phyloP scores from a whole-genome alignment of 768 basidiomycete genomes.

The Hemileccinum rubropunctum region DNA sequence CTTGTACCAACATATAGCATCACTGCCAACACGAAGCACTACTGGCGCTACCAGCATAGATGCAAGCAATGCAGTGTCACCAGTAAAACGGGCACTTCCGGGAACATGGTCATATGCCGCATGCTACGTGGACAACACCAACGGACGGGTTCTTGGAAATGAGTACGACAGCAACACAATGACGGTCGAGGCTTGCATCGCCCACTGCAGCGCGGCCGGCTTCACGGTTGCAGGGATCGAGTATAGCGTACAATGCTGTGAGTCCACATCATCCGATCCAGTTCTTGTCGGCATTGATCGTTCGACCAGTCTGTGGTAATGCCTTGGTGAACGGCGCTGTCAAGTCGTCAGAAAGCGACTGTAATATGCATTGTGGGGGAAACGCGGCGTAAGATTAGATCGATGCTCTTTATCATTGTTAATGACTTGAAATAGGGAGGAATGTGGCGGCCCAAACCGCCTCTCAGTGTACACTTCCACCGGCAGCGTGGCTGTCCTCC shows the following conservation, averaged over 20 bases:
- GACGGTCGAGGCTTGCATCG: slow-evolving; percentile 66
- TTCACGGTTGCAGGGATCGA: slow-evolving; percentile 72
- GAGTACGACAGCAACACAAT: slow-evolving; percentile 37
- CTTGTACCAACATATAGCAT: neutral
- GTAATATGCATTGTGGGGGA: slow-evolving; percentile 75
- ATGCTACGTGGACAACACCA: slow-evolving; percentile 71
- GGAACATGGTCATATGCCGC: slow-evolving; percentile 56
- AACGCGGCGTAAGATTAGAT: slow-evolving; percentile 49
- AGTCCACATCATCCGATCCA: slow-evolving; percentile 16
- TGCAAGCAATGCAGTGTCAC: slow-evolving; percentile 22
- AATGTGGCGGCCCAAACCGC: slow-evolving; percentile 73
- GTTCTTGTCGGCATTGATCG: too few relatives aligned
- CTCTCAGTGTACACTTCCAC: slow-evolving; percentile 65
- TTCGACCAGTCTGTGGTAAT: too few relatives aligned
- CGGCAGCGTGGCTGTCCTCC: slow-evolving; percentile 47
- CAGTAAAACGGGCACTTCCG: slow-evolving; percentile 35
- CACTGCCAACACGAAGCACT: slow-evolving; percentile 22
- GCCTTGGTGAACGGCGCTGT: slow-evolving; percentile 60
- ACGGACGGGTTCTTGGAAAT: slow-evolving; percentile 58
- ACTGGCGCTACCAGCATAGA: slow-evolving; percentile 25
- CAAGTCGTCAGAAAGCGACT: slow-evolving; percentile 44
- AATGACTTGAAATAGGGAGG: slow-evolving; percentile 40
- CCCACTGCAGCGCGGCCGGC: slow-evolving; percentile 49
- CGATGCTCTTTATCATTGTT: slow-evolving; percentile 1
- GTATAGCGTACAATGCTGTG: slow-evolving; percentile 52